A percentile compares a stretch with the other conserved stretches of the same genome.
These are phyloP conservation scores for Graphilbum sp. DNA, from an alignment of 2,329 filamentous ascomycete genomes.

Conservation along the genomic window DNA sequence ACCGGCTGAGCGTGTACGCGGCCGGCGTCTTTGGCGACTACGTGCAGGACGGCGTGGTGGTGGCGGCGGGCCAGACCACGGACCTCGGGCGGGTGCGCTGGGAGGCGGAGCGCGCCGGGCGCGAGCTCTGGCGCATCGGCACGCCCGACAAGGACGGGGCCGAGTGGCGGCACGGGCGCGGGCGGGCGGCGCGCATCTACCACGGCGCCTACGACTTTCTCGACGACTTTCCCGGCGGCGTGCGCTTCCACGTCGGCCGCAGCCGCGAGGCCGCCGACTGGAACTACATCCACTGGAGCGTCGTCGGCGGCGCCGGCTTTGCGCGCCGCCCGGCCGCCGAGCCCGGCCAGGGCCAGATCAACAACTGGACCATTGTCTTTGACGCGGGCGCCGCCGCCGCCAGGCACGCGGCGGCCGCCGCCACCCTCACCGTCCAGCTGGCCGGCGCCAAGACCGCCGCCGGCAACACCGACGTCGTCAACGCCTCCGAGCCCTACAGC, in stretches of 20 bases:
- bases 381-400: neutral
- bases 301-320: slow-evolving; percentile 31
- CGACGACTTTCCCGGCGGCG: slow-evolving; percentile 39
- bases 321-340: neutral
- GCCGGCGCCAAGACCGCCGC: slow-evolving; percentile 42
- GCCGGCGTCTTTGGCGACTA: slow-evolving; percentile 30
- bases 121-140: slow-evolving; percentile 45
- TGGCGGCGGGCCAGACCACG: slow-evolving; percentile 24
- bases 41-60: slow-evolving; percentile 29
- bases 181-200: slow-evolving; percentile 44
- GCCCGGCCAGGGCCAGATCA: slow-evolving; percentile 21
- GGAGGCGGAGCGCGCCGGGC: slow-evolving; percentile 37
- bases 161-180: slow-evolving; percentile 43
- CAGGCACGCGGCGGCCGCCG: slow-evolving; percentile 14
- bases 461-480: slow-evolving; percentile 41
- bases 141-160: slow-evolving; percentile 44
- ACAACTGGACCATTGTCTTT: slow-evolving; percentile 38
- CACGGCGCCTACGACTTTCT: slow-evolving; percentile 44
- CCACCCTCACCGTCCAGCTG: slow-evolving; percentile 46
- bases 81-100: slow-evolving; percentile 22
- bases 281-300: slow-evolving; percentile 46
- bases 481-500: slow-evolving; percentile 31
- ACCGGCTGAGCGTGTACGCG: slow-evolving; percentile 46
- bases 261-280: slow-evolving; percentile 19
- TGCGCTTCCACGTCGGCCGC: slow-evolving; percentile 39